phyloP scores from a whole-genome alignment of 2,329 filamentous ascomycete species.

The Fusarium sp. region DNA sequence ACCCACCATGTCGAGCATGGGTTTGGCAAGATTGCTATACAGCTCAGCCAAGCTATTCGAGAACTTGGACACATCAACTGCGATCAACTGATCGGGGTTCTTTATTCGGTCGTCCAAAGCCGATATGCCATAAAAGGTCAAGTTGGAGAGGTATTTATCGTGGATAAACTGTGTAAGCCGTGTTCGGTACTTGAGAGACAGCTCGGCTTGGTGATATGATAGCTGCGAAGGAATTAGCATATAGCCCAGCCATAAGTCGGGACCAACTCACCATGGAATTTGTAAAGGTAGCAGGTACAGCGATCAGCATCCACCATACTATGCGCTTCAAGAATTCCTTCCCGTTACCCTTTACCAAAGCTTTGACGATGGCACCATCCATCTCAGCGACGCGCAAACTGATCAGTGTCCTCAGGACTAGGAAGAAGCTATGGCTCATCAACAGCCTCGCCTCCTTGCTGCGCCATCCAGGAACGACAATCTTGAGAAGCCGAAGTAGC shows the following conservation, averaged over 20 bases:
- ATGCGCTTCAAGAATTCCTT: conserved; percentile 87
- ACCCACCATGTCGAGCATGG: conserved; percentile 84
- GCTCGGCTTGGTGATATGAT: conserved; percentile 94
- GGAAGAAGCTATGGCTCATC: conserved; percentile 89
- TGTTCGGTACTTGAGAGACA: conserved; percentile 91
- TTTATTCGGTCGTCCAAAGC: conserved; percentile 97
- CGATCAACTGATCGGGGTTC: conserved; percentile 97
- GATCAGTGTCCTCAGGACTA: conserved; percentile 88
- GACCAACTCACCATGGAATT: conserved; percentile 85
- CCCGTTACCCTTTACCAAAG: conserved; percentile 87
- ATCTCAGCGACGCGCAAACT: conserved; percentile 96
- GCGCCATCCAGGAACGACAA: conserved; percentile 88
- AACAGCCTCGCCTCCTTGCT: conserved; percentile 88
- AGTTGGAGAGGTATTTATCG: conserved; percentile 92
- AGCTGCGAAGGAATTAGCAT: conserved; percentile 62
- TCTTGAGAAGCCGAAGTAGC: conserved; percentile 77
- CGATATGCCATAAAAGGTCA: conserved; percentile 97
- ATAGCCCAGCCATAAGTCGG: neutral
- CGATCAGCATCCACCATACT: conserved; percentile 98
- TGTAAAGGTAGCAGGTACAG: conserved; percentile 94
- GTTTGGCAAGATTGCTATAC: conserved; percentile 96
- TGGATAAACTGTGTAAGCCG: conserved; percentile 94
- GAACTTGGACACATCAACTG: conserved; percentile 95
- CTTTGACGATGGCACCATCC: conserved; percentile 92
- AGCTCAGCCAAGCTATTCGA: conserved; percentile 93